Conservation (phyloP, 2,329 filamentous ascomycete species). For the Pseudogymnoascus sp. region DNA sequence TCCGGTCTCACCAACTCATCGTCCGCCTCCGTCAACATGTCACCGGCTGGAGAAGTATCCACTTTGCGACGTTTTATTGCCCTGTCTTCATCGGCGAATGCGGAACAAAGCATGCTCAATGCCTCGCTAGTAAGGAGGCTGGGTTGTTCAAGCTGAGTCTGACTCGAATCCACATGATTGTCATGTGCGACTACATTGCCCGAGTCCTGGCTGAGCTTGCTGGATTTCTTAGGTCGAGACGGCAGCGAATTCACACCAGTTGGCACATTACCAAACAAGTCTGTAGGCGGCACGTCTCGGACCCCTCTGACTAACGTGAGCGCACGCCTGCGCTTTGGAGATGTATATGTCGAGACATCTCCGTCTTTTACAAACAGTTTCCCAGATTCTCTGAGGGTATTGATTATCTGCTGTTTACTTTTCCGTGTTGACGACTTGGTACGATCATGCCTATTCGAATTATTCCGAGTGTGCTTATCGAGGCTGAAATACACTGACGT, state of each 20-base stretch:
- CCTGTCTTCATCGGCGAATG: neutral
- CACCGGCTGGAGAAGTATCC: neutral
- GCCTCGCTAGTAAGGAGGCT: neutral
- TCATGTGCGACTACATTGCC: neutral
- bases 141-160: neutral
- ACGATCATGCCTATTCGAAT: neutral
- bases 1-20: neutral
- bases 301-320: neutral
- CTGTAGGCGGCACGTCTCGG: neutral
- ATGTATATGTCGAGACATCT: neutral
- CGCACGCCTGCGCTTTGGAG: neutral
- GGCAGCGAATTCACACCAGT: neutral
- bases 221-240: neutral
- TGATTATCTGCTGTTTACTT: neutral
- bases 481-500: slow-evolving; percentile 24
- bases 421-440: neutral
- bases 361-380: neutral
- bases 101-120: neutral
- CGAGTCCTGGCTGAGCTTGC: neutral
- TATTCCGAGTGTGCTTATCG: slow-evolving; percentile 12
- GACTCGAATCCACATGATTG: neutral
- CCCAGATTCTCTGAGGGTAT: neutral
- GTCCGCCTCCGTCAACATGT: neutral
- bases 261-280: neutral
- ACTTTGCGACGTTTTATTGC: neutral